Conservation (phyloP, 768 basidiomycete genomes). For the Rhizopogon roseolus region DNA sequence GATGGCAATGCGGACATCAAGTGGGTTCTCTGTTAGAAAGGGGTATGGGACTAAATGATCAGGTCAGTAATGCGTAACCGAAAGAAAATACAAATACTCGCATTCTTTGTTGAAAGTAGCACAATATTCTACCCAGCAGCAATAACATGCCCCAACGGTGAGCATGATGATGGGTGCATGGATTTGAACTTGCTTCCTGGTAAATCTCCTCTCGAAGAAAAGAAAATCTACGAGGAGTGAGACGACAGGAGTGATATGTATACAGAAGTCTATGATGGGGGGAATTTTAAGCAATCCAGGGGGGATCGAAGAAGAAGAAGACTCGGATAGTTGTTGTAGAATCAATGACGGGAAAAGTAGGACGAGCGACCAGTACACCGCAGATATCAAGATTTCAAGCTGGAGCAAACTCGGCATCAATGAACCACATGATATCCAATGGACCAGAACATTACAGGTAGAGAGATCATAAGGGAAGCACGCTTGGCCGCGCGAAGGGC, state of each 20-base stretch:
- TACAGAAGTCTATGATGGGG: constrained; percentile 51
- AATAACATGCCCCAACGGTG: constrained; percentile 44
- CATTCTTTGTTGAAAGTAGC: constrained; percentile 56
- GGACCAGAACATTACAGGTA: constrained; percentile 45
- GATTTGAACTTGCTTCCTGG: constrained; percentile 8
- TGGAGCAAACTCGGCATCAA: constrained; percentile 9
- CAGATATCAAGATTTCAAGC: constrained; percentile 43
- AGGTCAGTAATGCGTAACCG: constrained; percentile 1
- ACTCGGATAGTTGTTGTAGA: constrained; percentile 22
- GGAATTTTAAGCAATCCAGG: constrained; percentile 35
- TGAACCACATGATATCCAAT: background rate
- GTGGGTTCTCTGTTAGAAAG: constrained; percentile 61
- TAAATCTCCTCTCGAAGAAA: constrained; percentile 56
- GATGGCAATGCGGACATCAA: constrained; percentile 49
- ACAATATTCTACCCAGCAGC: constrained; percentile 63
- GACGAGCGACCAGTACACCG: constrained; percentile 69
- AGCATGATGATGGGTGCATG: constrained; percentile 12
- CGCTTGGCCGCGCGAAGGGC: constrained; percentile 45
- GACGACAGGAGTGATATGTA: constrained; percentile 63
- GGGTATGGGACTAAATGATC: constrained; percentile 68
- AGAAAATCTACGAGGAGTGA: constrained; percentile 67
- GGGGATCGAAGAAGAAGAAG: background rate
- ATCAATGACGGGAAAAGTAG: constrained; percentile 55
- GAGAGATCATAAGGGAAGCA: constrained; percentile 52
- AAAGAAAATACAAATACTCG: constrained; percentile 29